Base-by-base conservation (phyloP, 495 filamentous ascomycete genomes). In the Aeminium ludgeri region DNA sequence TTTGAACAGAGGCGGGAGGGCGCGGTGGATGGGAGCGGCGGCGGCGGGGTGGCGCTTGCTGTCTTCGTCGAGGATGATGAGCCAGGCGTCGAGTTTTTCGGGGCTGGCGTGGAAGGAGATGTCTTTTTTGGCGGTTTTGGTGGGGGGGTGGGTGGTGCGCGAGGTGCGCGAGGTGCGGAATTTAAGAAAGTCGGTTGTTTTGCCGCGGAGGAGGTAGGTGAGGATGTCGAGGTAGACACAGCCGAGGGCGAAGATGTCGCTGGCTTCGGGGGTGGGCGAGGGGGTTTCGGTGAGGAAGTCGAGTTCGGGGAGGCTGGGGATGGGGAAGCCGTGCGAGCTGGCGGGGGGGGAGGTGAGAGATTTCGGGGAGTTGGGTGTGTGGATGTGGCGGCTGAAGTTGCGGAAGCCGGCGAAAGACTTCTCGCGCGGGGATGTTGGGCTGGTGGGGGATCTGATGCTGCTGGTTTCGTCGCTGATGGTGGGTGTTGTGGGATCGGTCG, bases 81-180 rank as follows among this genome's bases (percentile, higher is more conserved):
- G 80, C 86, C 87, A 94, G 12, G 66, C 72, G 34, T 76, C 72
- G 1, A 92, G 71, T 53, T 86, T 81, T 11, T 68, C 70, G 0
- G 80, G 61, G 50, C 92, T 89, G 19, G 74, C 74, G 55, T 94
- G 86, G 59, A 86, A 96, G 0, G 78, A 84, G 1, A 78, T 71
- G 51, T 93, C 58, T 1, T 40, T 50, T 3, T 55, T 53, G 13
- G 48, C 44, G 13, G 37, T 48, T 1, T 35, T 34, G 15, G 20
- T 8, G 41, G 31, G 15, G 30, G 8, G 12, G 11, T 8, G 12
- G 34, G 48, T 43, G 17, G 25, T 51, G 43, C 54, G 67, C 60
- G 70, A 70, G 56, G 86, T 81, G 39, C 81, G 77, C 0, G 73
- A 67, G 16, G 33, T 30, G 6, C 86, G 82, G 53, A 87, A 79